Conservation (phyloP, 140 eudicot genomes). For the Stevia rebaudiana region DNA sequence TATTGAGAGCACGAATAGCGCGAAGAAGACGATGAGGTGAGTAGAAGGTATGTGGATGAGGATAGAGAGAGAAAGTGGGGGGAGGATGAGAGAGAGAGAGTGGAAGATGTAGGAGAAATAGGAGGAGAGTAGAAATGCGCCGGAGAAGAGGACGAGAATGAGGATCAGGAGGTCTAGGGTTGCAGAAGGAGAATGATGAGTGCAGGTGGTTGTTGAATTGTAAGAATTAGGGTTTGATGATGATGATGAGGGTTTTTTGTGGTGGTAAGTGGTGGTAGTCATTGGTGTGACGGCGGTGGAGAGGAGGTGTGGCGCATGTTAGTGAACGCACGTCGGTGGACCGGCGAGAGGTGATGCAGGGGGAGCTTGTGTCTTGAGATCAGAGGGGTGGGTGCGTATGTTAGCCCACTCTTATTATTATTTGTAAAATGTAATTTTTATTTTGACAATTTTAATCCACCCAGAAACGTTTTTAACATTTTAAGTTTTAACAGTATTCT, state of each 20-base stretch:
- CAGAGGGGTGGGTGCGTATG: too few species aligned
- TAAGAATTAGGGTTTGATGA: constrained; percentile 22
- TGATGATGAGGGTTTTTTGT: constrained; percentile 21
- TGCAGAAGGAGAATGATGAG: constrained; percentile 70
- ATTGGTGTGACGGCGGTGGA: constrained; percentile 35
- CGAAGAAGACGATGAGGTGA: constrained; percentile 22
- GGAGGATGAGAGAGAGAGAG: constrained; percentile 63
- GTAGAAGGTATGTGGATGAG: constrained; percentile 20
- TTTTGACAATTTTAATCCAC: too few species aligned
- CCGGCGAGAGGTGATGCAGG: neutral
- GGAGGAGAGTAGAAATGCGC: constrained; percentile 64
- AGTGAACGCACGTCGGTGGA: constrained; percentile 30
- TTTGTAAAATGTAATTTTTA: too few species aligned
- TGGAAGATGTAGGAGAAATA: constrained; percentile 67
- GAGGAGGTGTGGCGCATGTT: constrained; percentile 72
- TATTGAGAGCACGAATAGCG: constrained; percentile 22
- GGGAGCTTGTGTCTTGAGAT: too few species aligned
- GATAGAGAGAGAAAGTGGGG: constrained; percentile 28
- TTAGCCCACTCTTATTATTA: too few species aligned
- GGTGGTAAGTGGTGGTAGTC: constrained; percentile 37
- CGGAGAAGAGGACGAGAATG: constrained; percentile 74
- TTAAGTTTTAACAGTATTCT: too few species aligned
- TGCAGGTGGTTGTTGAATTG: constrained; percentile 24
- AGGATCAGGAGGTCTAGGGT: constrained; percentile 82
- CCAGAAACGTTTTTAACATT: too few species aligned